Evolutionary conservation across 371 early-diverging fungal genomes (phyloP).

Genomic region (Conidiobolus coronatus): DNA sequence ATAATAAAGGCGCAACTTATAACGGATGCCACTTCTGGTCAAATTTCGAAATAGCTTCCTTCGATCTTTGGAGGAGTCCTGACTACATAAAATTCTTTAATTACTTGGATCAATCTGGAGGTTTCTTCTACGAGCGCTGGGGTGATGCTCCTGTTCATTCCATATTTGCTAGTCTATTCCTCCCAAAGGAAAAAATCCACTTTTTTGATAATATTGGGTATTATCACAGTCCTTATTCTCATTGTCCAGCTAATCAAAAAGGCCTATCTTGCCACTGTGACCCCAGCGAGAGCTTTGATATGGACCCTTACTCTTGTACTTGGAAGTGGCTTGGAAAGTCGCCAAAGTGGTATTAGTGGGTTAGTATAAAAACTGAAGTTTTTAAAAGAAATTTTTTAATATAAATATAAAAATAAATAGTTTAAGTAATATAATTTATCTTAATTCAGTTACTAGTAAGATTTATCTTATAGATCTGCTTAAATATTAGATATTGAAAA

Average conservation of each 20-base stretch:
- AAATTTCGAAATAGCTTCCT: conserved; percentile 87
- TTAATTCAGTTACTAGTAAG: too few relatives aligned
- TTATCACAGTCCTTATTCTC: conserved; percentile 32
- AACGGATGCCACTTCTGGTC: conserved; percentile 82
- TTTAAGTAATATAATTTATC: too few relatives aligned
- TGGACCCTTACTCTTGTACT: conserved; percentile 8
- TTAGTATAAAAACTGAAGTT: not conserved
- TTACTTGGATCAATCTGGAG: conserved; percentile 59
- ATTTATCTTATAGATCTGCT: too few relatives aligned
- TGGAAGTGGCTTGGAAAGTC: conserved; percentile 5
- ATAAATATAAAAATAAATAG: too few relatives aligned
- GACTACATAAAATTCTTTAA: conserved; percentile 56
- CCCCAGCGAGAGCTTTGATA: conserved; percentile 24
- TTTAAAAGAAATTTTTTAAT: too few relatives aligned
- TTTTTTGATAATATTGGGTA: conserved; percentile 77
- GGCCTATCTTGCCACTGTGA: conserved; percentile 52
- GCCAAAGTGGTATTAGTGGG: not conserved
- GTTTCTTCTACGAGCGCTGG: conserved; percentile 92
- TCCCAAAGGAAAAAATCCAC: conserved; percentile 45
- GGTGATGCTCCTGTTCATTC: conserved; percentile 95
- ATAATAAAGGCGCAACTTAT: conserved; percentile 10
- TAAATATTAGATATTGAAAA: too few relatives aligned
- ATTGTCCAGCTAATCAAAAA: conserved; percentile 35
- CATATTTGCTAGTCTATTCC: conserved; percentile 41
- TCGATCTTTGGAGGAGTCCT: conserved; percentile 48